Evolutionary conservation across 768 basidiomycete species (phyloP).

Genomic region (Piloderma croceum): DNA sequence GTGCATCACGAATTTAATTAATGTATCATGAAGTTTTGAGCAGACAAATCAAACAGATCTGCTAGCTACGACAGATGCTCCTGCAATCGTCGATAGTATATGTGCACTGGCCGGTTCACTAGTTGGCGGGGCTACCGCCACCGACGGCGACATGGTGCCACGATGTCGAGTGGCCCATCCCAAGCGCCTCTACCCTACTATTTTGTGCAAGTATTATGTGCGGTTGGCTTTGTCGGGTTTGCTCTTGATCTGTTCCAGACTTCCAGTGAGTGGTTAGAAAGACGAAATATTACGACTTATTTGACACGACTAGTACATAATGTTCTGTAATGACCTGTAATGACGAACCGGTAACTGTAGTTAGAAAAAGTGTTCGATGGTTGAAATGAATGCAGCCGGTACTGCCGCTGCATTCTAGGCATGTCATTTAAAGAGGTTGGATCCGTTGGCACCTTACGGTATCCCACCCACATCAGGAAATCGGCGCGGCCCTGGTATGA

Average conservation of each 20-base stretch:
- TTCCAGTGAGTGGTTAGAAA: neutral
- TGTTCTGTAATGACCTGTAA: neutral
- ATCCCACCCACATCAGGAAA: too few species aligned
- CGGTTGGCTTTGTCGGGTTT: neutral
- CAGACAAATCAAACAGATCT: constrained; percentile 52
- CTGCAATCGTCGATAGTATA: constrained; percentile 43
- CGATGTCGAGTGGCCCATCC: constrained; percentile 20
- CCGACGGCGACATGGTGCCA: constrained; percentile 37
- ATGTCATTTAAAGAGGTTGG: too few species aligned
- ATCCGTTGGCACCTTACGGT: too few species aligned
- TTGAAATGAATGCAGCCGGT: too few species aligned
- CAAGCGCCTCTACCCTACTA: constrained; percentile 6
- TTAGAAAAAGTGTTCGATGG: too few species aligned
- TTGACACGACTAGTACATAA: too few species aligned
- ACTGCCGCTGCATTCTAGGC: too few species aligned
- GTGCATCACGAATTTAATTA: neutral
- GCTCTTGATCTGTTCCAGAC: neutral
- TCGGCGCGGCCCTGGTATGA: too few species aligned
- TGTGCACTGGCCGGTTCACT: constrained; percentile 49
- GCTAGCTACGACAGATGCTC: constrained; percentile 41
- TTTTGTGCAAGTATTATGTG: neutral
- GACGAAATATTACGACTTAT: neutral
- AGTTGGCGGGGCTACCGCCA: constrained; percentile 44
- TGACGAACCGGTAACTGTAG: too few species aligned
- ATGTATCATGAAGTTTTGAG: constrained; percentile 39